Evolutionary conservation across 1,284 basidiomycete genomes (phyloP), one percentile per base, ranked within the genome.

Genomic region (Ceratobasidium sp.): DNA sequence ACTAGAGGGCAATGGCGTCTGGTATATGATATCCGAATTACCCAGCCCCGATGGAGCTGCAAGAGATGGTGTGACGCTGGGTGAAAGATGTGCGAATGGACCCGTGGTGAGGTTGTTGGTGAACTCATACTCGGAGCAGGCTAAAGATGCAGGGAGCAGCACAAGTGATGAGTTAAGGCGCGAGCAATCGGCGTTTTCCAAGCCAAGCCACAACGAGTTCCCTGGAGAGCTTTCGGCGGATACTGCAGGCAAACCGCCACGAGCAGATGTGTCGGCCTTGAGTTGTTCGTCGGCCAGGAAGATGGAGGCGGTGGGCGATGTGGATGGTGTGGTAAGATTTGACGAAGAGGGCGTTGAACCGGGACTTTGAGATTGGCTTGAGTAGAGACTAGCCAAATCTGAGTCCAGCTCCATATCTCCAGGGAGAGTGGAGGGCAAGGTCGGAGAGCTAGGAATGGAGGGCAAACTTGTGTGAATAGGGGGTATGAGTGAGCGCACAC

Each of bases 331-430:
- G 30, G 46, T 66, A 35, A 54, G 54, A 11, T 30, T 26, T n/a
- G 63, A 66, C 9, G 63, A 66, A n/a, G 49, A 32, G 18, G 63
- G 49, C 18, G 63, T 52, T 23, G 63, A 30, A 26, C 38, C 32
- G n/a, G 49, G 49, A 35, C 63, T 66, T 21, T 30, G 43, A n/a
- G 58, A 59, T n/a, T n/a, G n/a, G 21, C 38, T 41, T n/a, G 63
- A 66, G 14, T 18, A 50, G 23, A 59, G 38, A 26, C 46, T 54
- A 26, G 21, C 28, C 16, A 49, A 28, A 49, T 66, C 49, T 16
- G 49, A 21, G 9, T 66, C 63, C 9, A 26, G 14, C 35, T 41
- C 49, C 7, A 28, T 21, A 9, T 54, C 63, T 5, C 47, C 2
- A 2, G 16, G n/a, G 18, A 2, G 32, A 2, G 49, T n/a, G 2